phyloP scores from a whole-genome alignment of 2,329 filamentous ascomycete species.

The Neofusicoccum cordaticola region DNA sequence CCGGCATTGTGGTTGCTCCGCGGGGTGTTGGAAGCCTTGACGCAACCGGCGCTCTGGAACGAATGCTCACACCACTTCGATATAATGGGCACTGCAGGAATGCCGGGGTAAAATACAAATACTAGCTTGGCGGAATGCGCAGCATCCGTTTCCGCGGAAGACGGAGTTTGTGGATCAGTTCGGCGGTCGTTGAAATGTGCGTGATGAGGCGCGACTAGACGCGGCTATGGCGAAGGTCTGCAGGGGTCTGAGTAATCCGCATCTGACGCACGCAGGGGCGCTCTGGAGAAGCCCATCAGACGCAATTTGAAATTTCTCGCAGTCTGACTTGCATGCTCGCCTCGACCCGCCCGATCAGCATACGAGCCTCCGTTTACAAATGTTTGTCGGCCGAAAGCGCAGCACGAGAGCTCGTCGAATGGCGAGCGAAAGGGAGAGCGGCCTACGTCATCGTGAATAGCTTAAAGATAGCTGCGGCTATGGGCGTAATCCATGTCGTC shows the following conservation, averaged over 20 bases:
- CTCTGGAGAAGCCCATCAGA: not conserved
- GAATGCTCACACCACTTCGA: not conserved
- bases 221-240: not conserved
- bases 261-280: not conserved
- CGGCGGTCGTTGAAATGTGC: not conserved
- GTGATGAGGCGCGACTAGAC: not conserved
- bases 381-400: not conserved
- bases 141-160: not conserved
- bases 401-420: not conserved
- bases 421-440: not conserved
- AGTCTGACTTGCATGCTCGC: constrained; percentile 1
- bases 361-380: not conserved
- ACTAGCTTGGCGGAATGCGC: not conserved
- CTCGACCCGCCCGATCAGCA: not conserved
- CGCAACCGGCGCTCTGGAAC: not conserved
- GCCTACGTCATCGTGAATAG: constrained; percentile 8
- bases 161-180: not conserved
- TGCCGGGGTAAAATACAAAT: not conserved
- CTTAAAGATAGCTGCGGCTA: not conserved
- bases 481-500: constrained; percentile 3
- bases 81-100: not conserved
- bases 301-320: not conserved
- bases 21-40: not conserved
- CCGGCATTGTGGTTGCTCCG: not conserved
- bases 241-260: constrained; percentile 6